A percentile compares a stretch with the other conserved stretches of the same genome.
phyloP scores from a whole-genome alignment of 768 basidiomycete genomes.

The Mycena amicta region DNA sequence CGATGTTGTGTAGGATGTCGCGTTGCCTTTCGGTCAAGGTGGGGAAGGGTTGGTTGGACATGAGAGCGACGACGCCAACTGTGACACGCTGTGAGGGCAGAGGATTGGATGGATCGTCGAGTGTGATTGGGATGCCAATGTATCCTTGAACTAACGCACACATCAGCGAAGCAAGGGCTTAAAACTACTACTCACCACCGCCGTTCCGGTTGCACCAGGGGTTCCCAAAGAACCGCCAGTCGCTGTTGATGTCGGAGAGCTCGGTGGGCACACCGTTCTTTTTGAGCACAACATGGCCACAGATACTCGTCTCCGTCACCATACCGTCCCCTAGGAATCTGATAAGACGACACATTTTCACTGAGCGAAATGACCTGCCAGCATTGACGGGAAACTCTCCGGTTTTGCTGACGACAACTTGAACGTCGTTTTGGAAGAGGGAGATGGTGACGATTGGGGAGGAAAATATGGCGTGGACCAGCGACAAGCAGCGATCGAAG shows the following conservation, averaged over 20 bases:
- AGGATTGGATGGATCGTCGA: too few relatives aligned
- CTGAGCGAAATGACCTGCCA: conserved; percentile 3
- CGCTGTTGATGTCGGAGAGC: conserved; percentile 1
- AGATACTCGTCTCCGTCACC: conserved; percentile 11
- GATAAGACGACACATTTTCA: not conserved
- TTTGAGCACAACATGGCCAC: conserved; percentile 14
- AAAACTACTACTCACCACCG: too few relatives aligned
- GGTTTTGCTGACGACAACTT: conserved; percentile 11
- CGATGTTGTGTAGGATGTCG: conserved; percentile 11
- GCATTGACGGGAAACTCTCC: conserved; percentile 7
- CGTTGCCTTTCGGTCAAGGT: conserved; percentile 1
- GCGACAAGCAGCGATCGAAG: conserved; percentile 9
- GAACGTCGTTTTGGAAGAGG: conserved; percentile 15
- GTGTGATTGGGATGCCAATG: conserved; percentile 5
- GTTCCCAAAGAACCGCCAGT: conserved; percentile 16
- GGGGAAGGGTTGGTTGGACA: conserved; percentile 6
- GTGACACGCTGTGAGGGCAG: conserved; percentile 10
- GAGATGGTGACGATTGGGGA: conserved; percentile 12
- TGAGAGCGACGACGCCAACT: conserved; percentile 16
- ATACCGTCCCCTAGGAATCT: conserved; percentile 1
- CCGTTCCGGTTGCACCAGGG: conserved; percentile 1
- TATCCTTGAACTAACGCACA: not conserved
- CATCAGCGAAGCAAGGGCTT: too few relatives aligned
- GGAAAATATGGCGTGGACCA: conserved; percentile 8
- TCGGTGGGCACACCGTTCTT: conserved; percentile 7